Percentiles rank a stretch among this genome's conserved stretches.
Evolutionary conservation across 2,329 filamentous ascomycete genomes (phyloP).

Genomic region (Alternaria arborescens): DNA sequence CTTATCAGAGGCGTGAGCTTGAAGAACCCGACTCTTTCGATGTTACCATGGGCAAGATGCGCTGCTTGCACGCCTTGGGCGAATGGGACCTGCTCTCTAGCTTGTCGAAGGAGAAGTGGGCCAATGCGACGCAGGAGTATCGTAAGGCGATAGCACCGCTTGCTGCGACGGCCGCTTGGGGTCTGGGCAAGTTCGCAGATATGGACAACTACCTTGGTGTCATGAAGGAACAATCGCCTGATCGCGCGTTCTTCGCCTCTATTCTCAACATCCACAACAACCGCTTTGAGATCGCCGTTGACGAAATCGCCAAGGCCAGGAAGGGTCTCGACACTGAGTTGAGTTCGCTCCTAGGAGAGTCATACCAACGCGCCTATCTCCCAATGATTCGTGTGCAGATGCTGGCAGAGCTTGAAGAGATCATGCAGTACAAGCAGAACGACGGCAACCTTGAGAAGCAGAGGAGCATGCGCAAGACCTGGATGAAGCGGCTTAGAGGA

Average conservation of each 20-base stretch:
- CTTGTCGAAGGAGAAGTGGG: conserved; percentile 92
- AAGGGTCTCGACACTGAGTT: conserved; percentile 96
- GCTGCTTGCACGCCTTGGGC: conserved; percentile 93
- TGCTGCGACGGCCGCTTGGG: conserved; percentile 96
- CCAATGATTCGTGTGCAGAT: conserved; percentile 99
- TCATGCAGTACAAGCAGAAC: conserved; percentile 96
- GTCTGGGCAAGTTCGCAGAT: conserved; percentile 92
- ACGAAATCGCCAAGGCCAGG: conserved; percentile 88
- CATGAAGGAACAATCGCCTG: conserved; percentile 92
- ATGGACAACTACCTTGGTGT: conserved; percentile 98
- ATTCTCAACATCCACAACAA: conserved; percentile 95
- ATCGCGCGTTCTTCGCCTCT: conserved; percentile 96
- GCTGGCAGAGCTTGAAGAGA: conserved; percentile 97
- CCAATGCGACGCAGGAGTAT: conserved; percentile 85
- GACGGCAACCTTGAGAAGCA: conserved; percentile 81
- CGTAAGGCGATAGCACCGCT: conserved; percentile 91
- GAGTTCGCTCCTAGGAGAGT: conserved; percentile 95
- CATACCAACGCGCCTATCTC: conserved; percentile 95
- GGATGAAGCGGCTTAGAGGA: conserved; percentile 93
- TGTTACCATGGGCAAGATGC: conserved; percentile 99
- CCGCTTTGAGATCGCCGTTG: conserved; percentile 89
- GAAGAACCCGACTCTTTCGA: conserved; percentile 79
- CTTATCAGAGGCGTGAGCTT: conserved; percentile 88
- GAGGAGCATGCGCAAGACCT: conserved; percentile 88
- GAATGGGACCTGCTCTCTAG: conserved; percentile 95